A percentile compares a stretch with the other conserved stretches of the same genome.
Evolutionary conservation across 805 yeast species (phyloP).

Genomic region (Zygotorulaspora sp.): DNA sequence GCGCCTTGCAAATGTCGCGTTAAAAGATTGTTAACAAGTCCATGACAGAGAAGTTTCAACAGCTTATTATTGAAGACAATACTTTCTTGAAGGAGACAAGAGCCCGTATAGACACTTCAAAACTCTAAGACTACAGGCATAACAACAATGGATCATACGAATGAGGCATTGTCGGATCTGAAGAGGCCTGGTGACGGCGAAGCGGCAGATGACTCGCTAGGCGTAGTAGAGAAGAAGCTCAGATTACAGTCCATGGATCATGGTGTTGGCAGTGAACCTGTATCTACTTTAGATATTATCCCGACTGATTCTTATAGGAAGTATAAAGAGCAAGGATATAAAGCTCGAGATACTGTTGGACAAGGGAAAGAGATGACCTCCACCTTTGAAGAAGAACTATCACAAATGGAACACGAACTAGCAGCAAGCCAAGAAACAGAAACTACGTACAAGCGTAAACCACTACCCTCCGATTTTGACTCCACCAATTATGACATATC

Average conservation of each 20-base stretch:
- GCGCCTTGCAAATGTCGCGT: no score
- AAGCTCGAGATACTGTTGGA: slow-evolving; percentile 25
- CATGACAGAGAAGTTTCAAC: no score
- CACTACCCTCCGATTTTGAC: slow-evolving; percentile 46
- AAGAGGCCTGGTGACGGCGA: slow-evolving; percentile 25
- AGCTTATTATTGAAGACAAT: no score
- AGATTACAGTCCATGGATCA: slow-evolving; percentile 30
- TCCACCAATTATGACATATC: slow-evolving; percentile 49
- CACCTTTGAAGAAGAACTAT: slow-evolving; percentile 31
- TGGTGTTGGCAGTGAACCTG: slow-evolving; percentile 34
- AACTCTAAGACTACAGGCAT: no score
- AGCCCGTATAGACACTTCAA: no score
- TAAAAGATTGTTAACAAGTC: no score
- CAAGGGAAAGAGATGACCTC: slow-evolving; percentile 25
- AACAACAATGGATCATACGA: background rate
- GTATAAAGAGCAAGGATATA: slow-evolving; percentile 32
- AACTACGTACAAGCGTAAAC: slow-evolving; percentile 53
- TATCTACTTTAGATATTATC: slow-evolving; percentile 33
- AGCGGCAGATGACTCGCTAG: slow-evolving; percentile 4
- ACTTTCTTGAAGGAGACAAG: no score
- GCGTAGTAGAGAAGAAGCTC: slow-evolving; percentile 23
- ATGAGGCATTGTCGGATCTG: slow-evolving; percentile 4
- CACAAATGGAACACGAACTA: slow-evolving; percentile 31
- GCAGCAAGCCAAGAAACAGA: slow-evolving; percentile 25
- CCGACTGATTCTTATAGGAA: slow-evolving; percentile 31